Base-by-base conservation (phyloP, 306 rosid genomes). In the Acacia melanoxylon region DNA sequence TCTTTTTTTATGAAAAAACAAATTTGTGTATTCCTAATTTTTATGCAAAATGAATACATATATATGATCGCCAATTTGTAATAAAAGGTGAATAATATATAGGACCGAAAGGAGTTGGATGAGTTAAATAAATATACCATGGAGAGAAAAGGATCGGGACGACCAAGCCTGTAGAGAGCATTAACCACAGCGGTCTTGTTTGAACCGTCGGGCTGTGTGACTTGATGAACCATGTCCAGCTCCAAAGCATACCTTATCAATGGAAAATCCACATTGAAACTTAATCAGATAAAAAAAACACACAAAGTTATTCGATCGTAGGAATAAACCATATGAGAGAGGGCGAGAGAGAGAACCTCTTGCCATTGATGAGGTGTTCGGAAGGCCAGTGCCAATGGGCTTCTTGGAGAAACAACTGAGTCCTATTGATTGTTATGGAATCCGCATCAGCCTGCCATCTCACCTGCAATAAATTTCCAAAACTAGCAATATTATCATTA, bases 341-440 rank as follows among this genome's bases (percentile, higher is more conserved):
- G 25, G 2, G 46, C 1, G 6, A 31, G 35, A 31, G 33, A 1
- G 35, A 3, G 22, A 25, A 87, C 97, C 89, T 90, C 24, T 77
- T 77, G 75, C 93, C 92, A 12, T 93, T 84, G 78, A 93, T 78
- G 86, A 92, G 25, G 31, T 93, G 98, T 82, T 93, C 97, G 2
- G 98, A 83, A 65, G 97, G 97, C 72, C 88, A 80, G 85, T 93
- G 98, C 97, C 98, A 90, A 35, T 93, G 98, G 52, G 75, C 51
- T 84, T 86, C 88, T 76, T 80, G 82, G 59, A 93, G 97, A 46
- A 58, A 65, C 77, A 86, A 93, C 5, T 80, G 52, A 4, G 86
- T 87, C 72, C 90, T 93, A 61, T 90, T 83, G 63, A 91, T 81
- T 27, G 25, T 20, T 62, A 87, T 78, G 1, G 79, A 86, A 62